Evolutionary conservation across 2,329 filamentous ascomycete species (phyloP).

Genomic region (Orbilia oligospora): DNA sequence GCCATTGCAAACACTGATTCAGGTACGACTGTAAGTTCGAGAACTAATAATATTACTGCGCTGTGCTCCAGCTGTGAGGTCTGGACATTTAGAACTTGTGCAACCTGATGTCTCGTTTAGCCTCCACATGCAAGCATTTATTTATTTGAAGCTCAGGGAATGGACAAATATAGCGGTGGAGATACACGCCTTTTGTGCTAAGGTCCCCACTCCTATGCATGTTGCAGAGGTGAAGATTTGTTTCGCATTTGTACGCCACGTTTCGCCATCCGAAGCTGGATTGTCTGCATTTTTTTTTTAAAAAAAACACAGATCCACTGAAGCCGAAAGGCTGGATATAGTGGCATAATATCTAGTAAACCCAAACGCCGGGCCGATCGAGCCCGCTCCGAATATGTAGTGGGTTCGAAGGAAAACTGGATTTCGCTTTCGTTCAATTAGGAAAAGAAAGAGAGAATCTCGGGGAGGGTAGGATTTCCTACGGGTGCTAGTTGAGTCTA

Average conservation of each 20-base stretch:
- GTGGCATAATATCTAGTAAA: conserved; percentile 41
- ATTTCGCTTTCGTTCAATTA: conserved; percentile 20
- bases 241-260: conserved; percentile 56
- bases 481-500: conserved; percentile 15
- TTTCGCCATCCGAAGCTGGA: conserved; percentile 56
- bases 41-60: conserved; percentile 28
- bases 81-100: conserved; percentile 41
- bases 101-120: conserved; percentile 47
- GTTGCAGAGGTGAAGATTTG: conserved; percentile 51
- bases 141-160: conserved; percentile 41
- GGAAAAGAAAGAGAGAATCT: conserved; percentile 57
- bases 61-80: no score
- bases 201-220: conserved; percentile 36
- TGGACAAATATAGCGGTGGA: conserved; percentile 53
- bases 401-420: conserved; percentile 9
- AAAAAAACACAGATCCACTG: conserved; percentile 3
- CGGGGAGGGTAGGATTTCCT: conserved; percentile 36
- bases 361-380: conserved; percentile 30
- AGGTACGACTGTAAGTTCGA: conserved; percentile 14
- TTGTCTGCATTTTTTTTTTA: conserved; percentile 15
- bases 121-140: conserved; percentile 44
- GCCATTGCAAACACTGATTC: conserved; percentile 17
- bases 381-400: conserved; percentile 13
- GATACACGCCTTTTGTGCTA: conserved; percentile 24
- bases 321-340: neutral